Evolutionary conservation across 148 eudicot genomes (phyloP).

Genomic region (Fagopyrum homotropicum): DNA sequence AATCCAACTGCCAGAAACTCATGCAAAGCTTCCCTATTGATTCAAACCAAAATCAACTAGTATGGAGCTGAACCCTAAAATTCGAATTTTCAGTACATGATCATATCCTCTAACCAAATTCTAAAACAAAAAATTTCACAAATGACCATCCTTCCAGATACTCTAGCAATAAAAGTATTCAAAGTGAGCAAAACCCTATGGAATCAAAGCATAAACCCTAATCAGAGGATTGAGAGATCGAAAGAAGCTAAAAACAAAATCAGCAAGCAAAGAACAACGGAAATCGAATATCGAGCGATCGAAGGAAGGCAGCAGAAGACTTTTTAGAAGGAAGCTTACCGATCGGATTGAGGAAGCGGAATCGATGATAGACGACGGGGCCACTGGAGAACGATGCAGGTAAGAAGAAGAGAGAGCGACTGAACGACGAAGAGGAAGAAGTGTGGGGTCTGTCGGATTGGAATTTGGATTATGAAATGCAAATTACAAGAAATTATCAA

Average conservation of each 20-base stretch:
- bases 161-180: neutral
- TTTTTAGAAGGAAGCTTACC: neutral
- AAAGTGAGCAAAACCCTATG: neutral
- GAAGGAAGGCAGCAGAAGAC: neutral
- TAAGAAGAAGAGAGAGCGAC: conserved; percentile 2
- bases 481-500: neutral
- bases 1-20: neutral
- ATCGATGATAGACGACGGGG: conserved; percentile 1
- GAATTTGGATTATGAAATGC: neutral
- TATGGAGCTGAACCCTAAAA: neutral
- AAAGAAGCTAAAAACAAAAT: neutral
- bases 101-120: neutral
- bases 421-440: neutral
- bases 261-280: neutral
- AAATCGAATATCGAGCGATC: neutral
- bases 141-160: neutral
- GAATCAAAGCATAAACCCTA: conserved; percentile 2
- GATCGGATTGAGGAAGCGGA: neutral
- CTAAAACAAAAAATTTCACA: neutral
- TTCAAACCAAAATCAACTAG: neutral
- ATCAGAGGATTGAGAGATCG: neutral
- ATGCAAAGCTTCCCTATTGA: neutral
- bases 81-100: neutral
- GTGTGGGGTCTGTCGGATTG: neutral
- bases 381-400: neutral